A percentile compares a stretch with the other conserved stretches of the same genome.
These are phyloP conservation scores for Talaromyces liani DNA, from an alignment of 495 filamentous ascomycete genomes.

Conservation along the genomic window DNA sequence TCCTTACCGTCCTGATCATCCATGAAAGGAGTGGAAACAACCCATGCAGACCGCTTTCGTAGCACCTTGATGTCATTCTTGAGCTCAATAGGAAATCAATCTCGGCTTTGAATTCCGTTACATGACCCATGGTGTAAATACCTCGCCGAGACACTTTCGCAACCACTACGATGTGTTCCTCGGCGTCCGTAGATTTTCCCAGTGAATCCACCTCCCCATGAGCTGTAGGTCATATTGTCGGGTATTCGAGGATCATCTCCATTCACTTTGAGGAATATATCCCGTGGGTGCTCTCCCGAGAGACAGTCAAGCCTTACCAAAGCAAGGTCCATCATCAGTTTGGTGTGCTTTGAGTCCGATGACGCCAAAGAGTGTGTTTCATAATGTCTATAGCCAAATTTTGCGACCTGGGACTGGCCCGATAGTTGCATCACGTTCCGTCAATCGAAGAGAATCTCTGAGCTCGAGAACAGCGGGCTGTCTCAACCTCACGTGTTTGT, in stretches of 20 bases:
- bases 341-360: too few species aligned
- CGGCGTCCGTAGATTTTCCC: not conserved
- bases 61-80: too few species aligned
- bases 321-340: not conserved
- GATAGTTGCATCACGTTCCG: too few species aligned
- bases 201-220: not conserved
- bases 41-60: too few species aligned
- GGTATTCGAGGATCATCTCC: not conserved
- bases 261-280: not conserved
- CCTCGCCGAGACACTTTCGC: not conserved
- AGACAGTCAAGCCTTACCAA: not conserved
- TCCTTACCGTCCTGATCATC: not conserved
- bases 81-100: too few species aligned
- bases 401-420: too few species aligned
- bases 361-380: too few species aligned
- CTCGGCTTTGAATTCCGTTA: not conserved
- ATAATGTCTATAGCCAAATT: too few species aligned
- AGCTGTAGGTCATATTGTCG: not conserved
- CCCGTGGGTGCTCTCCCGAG: not conserved
- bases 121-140: not conserved
- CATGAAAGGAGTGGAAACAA: not conserved
- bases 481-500: too few species aligned
- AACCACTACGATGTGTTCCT: not conserved
- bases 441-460: too few species aligned
- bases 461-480: too few species aligned